Evolutionary conservation across 192 early-diverging fungal genomes (phyloP), one percentile per base, ranked within the genome.

Genomic region (Paraglomus brasilianum): DNA sequence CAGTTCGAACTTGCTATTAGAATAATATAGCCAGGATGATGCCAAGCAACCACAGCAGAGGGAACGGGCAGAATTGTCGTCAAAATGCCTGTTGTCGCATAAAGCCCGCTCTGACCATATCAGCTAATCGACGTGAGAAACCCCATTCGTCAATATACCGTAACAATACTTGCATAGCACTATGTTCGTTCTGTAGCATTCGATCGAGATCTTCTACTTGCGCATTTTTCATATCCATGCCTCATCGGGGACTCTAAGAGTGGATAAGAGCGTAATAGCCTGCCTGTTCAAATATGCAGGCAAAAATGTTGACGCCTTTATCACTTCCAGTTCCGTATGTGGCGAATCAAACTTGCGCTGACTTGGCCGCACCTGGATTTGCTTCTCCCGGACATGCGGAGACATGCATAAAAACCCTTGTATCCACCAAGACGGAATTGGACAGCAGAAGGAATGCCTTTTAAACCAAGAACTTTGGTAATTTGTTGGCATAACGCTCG

Each of bases 351-450:
- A 90, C 61, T 90, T 90, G 39, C 72, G 69, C 71, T 86, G 85
- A 57, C 80, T 83, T 1, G 77, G 81, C 6, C 88, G 76, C 1
- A 90, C 72, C 22, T 81, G 72, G 0, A 89, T 73, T 11, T 79
- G 65, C 2, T 74, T 71, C 0, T 40, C 73, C 4, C 1, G 21
- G 8, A 85, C 43, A 24, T 38, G 10, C 6, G 75, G 71, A 2
- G 75, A 73, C n/a, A 80, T 63, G 0, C 76, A 78, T 8, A 85
- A 71, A 39, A 88, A 8, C 87, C 85, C 77, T 93, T 85, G 19
- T 88, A 80, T 13, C 87, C 87, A 1, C 83, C 85, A 0, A 90
- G 68, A 19, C 92, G 82, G 47, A 91, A 88, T 72, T 93, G 92
- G 21, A 89, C 83, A 2, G 92, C 92, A 13, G 76, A 75, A 0